A percentile compares a stretch with the other conserved stretches of the same genome.
phyloP scores from a whole-genome alignment of 2,329 filamentous ascomycete species.

The Fusarium drepaniforme region DNA sequence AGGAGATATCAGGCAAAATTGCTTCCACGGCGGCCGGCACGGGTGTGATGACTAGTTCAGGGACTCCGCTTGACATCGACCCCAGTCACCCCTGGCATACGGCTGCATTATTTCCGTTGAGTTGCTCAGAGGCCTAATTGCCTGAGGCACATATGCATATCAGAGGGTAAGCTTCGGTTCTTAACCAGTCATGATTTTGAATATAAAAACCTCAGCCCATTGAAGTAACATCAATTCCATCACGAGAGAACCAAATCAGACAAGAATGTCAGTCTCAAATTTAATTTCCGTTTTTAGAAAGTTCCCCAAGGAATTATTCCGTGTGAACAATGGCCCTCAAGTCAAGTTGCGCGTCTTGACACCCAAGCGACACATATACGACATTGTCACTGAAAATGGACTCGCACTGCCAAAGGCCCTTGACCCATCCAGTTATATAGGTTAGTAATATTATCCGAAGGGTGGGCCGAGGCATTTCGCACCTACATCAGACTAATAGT shows the following conservation, averaged over 20 bases:
- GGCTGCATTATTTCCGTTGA: too few relatives aligned
- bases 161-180: not conserved
- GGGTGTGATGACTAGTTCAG: too few relatives aligned
- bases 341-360: not conserved
- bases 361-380: conserved; percentile 1
- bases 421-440: conserved; percentile 2
- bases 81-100: too few relatives aligned
- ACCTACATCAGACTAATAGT: not conserved
- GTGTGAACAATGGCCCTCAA: conserved; percentile 6
- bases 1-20: too few relatives aligned
- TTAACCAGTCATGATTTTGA: not conserved
- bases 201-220: not conserved
- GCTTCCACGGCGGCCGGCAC: too few relatives aligned
- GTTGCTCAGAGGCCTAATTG: not conserved
- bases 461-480: not conserved
- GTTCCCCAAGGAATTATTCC: conserved; percentile 18
- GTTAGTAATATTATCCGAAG: not conserved
- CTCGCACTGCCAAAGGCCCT: conserved; percentile 12
- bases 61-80: too few relatives aligned
- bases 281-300: not conserved
- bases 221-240: not conserved
- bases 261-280: not conserved
- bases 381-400: conserved; percentile 7
- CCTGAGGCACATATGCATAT: not conserved
- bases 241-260: not conserved